A percentile compares a stretch with the other conserved stretches of the same genome.
phyloP scores from a whole-genome alignment of 176 grass and related monocot species.

The Oryza coarctata region DNA sequence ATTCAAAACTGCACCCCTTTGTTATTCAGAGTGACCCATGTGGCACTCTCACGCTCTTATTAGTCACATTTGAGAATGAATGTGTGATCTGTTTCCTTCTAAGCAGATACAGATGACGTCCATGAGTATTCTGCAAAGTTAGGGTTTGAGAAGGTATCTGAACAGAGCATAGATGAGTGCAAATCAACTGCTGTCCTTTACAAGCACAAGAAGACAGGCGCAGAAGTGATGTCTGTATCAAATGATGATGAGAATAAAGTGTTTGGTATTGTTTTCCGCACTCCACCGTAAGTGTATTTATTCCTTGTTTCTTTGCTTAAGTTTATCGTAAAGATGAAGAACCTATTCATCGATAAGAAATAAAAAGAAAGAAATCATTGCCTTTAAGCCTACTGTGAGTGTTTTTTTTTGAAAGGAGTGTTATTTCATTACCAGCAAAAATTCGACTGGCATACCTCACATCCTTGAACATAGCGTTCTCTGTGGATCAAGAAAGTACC shows the following conservation, averaged over 20 bases:
- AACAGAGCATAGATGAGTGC: slow-evolving; percentile 92
- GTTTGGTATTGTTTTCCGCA: slow-evolving; percentile 95
- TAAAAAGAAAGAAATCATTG: neutral
- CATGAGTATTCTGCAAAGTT: slow-evolving; percentile 73
- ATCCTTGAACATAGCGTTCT: slow-evolving; percentile 98
- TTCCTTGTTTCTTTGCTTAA: slow-evolving; percentile 11
- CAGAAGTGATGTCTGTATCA: slow-evolving; percentile 89
- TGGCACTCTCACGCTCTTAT: neutral
- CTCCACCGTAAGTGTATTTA: slow-evolving; percentile 80
- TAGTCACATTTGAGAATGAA: neutral
- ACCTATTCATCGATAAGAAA: neutral
- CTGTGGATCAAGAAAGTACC: slow-evolving; percentile 97
- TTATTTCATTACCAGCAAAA: slow-evolving; percentile 62
- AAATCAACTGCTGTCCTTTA: slow-evolving; percentile 87
- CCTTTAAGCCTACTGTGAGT: slow-evolving; percentile 1
- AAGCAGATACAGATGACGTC: slow-evolving; percentile 58
- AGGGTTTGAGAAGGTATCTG: slow-evolving; percentile 84
- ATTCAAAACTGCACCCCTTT: neutral
- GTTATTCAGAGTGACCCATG: neutral
- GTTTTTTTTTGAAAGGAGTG: slow-evolving; percentile 17
- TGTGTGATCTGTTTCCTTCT: slow-evolving; percentile 43
- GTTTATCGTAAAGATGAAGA: neutral
- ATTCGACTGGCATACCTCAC: slow-evolving; percentile 98
- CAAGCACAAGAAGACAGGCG: slow-evolving; percentile 93
- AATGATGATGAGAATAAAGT: slow-evolving; percentile 97